Evolutionary conservation across 768 basidiomycete genomes (phyloP).

Genomic region (Neoboletus subvelutipes): DNA sequence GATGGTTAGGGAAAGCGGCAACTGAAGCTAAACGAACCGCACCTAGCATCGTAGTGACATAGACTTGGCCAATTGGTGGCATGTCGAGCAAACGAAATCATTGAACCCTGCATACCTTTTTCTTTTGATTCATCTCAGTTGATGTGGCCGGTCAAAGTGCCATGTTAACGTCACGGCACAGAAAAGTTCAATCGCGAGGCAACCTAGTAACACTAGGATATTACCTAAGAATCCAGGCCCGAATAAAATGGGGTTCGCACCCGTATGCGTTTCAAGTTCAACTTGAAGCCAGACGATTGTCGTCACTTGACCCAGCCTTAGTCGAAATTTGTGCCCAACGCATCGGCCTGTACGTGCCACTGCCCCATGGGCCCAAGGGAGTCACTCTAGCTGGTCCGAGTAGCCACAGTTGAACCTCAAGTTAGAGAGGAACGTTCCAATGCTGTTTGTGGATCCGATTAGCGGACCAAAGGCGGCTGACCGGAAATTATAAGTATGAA

Average conservation of each 20-base stretch:
- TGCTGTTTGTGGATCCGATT: background rate
- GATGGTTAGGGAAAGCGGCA: background rate
- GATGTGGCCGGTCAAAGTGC: background rate
- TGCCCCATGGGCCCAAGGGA: background rate
- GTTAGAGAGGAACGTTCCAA: background rate
- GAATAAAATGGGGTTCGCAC: background rate
- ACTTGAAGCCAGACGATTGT: background rate
- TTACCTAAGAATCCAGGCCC: background rate
- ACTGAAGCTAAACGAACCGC: background rate
- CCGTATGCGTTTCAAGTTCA: background rate
- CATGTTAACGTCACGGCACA: conserved; percentile 1
- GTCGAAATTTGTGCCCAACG: background rate
- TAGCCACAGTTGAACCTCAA: background rate
- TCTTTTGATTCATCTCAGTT: background rate
- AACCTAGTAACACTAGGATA: background rate
- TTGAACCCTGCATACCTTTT: background rate
- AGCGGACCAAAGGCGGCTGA: background rate
- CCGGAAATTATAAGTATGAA: background rate
- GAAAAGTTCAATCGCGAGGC: background rate
- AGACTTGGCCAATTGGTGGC: background rate
- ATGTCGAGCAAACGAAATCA: background rate
- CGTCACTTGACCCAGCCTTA: background rate
- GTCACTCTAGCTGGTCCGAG: background rate
- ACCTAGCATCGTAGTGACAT: background rate
- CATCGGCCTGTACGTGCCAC: background rate